These are phyloP conservation scores for Xylaria sp. DNA, from an alignment of 2,329 filamentous ascomycete genomes.

Conservation along the genomic window DNA sequence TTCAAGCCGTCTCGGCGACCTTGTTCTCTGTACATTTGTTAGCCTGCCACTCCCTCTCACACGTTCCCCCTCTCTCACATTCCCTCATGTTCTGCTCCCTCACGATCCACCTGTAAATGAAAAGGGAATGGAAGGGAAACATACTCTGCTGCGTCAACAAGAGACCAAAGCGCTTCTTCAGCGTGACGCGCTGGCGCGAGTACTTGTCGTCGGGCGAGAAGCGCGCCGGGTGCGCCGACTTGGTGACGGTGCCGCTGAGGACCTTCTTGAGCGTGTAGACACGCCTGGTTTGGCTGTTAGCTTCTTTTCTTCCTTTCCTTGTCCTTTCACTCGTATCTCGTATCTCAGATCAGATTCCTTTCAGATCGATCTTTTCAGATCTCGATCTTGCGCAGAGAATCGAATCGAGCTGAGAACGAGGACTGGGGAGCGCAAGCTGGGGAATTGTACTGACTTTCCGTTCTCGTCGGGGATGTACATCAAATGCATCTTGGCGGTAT, in stretches of 20 bases:
- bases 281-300: slow-evolving; percentile 41
- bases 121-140: no score
- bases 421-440: background rate
- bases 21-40: slow-evolving; percentile 27
- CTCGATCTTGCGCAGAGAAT: no score
- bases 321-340: background rate
- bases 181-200: slow-evolving; percentile 88
- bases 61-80: no score
- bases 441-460: slow-evolving; percentile 51
- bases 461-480: slow-evolving; percentile 77
- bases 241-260: slow-evolving; percentile 76
- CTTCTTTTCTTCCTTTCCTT: background rate
- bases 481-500: slow-evolving; percentile 46
- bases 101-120: no score
- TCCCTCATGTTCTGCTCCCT: no score
- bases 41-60: background rate
- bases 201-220: slow-evolving; percentile 99
- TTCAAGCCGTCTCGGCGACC: slow-evolving; percentile 27
- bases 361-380: no score
- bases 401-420: no score
- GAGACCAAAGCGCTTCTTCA: slow-evolving; percentile 89
- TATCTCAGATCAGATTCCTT: no score
- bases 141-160: slow-evolving; percentile 72
- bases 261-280: slow-evolving; percentile 95
- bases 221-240: slow-evolving; percentile 89